Evolutionary conservation across 257 asterid species (phyloP).

Genomic region (Nicotiana undulata): DNA sequence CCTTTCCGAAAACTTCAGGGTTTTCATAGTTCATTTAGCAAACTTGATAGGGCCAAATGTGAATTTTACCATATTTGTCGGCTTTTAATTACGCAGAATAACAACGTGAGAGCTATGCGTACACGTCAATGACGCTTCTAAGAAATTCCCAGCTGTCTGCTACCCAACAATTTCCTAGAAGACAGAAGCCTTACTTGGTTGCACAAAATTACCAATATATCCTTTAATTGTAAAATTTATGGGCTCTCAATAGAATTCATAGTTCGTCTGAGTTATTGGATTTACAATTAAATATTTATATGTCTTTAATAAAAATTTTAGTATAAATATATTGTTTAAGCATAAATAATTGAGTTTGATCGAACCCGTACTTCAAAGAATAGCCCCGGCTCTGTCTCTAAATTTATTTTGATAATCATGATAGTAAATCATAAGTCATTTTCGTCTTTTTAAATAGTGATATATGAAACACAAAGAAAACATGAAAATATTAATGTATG

Average conservation of each 20-base stretch:
- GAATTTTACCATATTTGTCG: not conserved
- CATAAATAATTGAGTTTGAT: too few species aligned
- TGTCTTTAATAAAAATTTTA: too few species aligned
- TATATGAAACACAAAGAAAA: not conserved
- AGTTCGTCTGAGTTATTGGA: fast-evolving
- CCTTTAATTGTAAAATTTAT: not conserved
- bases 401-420: too few species aligned
- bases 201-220: not conserved
- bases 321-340: too few species aligned
- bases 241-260: too few species aligned
- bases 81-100: not conserved
- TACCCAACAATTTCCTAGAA: not conserved
- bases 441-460: too few species aligned
- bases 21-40: not conserved
- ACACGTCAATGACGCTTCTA: not conserved
- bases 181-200: not conserved
- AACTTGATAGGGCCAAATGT: not conserved
- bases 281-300: too few species aligned
- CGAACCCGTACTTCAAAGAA: too few species aligned
- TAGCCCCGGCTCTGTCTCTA: too few species aligned
- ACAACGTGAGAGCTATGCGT: not conserved
- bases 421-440: too few species aligned
- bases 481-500: not conserved
- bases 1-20: not conserved
- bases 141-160: not conserved